Percentiles rank a stretch among this genome's conserved stretches.
Evolutionary conservation across 495 filamentous ascomycete genomes (phyloP).

Genomic region (Daldinia concentrica): DNA sequence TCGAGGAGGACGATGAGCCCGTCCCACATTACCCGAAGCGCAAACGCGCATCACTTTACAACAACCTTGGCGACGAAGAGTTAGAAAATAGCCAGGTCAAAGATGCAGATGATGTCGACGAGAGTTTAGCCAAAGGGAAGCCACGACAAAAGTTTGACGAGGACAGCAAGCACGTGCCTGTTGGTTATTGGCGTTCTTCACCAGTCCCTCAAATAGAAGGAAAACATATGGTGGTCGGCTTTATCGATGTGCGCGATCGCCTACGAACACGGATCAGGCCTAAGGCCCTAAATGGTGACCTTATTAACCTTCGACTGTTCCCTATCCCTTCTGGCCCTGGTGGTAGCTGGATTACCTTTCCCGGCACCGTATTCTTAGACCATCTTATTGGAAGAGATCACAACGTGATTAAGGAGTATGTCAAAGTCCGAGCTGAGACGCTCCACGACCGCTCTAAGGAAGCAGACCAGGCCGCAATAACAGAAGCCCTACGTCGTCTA

Average conservation of each 20-base stretch:
- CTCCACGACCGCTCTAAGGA: conserved; percentile 33
- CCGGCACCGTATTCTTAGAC: conserved; percentile 59
- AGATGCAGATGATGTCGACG: conserved; percentile 39
- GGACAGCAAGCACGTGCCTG: conserved; percentile 53
- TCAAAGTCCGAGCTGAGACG: conserved; percentile 58
- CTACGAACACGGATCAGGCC: conserved; percentile 61
- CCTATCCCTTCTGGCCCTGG: conserved; percentile 62
- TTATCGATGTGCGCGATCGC: conserved; percentile 63
- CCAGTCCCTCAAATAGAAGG: conserved; percentile 50
- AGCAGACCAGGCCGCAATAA: conserved; percentile 48
- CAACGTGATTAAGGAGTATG: conserved; percentile 63
- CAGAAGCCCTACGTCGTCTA: conserved; percentile 51
- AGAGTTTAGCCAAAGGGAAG: conserved; percentile 35
- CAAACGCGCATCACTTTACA: conserved; percentile 57
- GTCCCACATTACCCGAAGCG: conserved; percentile 55
- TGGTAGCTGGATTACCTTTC: conserved; percentile 65
- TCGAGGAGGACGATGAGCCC: conserved; percentile 45
- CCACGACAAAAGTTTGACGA: conserved; percentile 43
- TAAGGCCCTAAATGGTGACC: conserved; percentile 49
- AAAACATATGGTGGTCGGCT: conserved; percentile 62
- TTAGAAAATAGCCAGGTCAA: conserved; percentile 38
- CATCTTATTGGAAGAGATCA: conserved; percentile 59
- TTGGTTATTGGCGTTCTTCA: conserved; percentile 66
- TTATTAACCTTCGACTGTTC: conserved; percentile 50
- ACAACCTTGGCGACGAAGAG: conserved; percentile 50